These are phyloP conservation scores for Cyclocybe aegerita DNA, from an alignment of 768 basidiomycete species.

Conservation along the genomic window DNA sequence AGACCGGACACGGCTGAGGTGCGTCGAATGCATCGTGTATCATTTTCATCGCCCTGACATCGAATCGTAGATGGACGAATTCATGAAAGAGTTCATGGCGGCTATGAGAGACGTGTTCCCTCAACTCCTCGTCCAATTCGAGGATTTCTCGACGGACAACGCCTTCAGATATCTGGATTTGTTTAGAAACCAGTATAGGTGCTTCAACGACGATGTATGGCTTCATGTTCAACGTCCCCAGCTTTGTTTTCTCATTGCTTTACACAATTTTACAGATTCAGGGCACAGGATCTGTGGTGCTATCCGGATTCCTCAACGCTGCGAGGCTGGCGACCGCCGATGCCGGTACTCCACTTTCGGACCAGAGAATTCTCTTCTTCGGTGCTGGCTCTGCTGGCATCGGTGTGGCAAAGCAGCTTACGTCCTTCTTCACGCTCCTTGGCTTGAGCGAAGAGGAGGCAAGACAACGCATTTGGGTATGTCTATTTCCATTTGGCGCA, in stretches of 20 bases:
- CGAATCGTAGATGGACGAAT: conserved; percentile 55
- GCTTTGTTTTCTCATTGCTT: conserved; percentile 5
- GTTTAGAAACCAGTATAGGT: conserved; percentile 55
- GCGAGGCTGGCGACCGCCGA: conserved; percentile 58
- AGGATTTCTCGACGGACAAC: conserved; percentile 77
- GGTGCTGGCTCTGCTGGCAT: conserved; percentile 91
- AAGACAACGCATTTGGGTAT: conserved; percentile 62
- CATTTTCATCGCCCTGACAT: conserved; percentile 2
- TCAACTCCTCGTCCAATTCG: conserved; percentile 68
- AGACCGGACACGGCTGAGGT: conserved; percentile 48
- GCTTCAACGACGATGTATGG: conserved; percentile 76
- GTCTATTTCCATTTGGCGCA: conserved; percentile 14
- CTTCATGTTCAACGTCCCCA: conserved; percentile 3
- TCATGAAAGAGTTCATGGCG: conserved; percentile 77
- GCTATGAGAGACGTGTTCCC: conserved; percentile 68
- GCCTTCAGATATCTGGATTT: conserved; percentile 73
- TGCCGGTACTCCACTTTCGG: conserved; percentile 54
- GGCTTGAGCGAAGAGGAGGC: conserved; percentile 70
- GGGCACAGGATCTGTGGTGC: conserved; percentile 72
- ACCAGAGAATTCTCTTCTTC: conserved; percentile 85
- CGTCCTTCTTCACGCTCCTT: conserved; percentile 76
- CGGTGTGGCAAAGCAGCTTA: conserved; percentile 82
- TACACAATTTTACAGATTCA: conserved; percentile 43
- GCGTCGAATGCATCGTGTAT: conserved; percentile 5
- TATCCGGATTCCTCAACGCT: conserved; percentile 76